A percentile compares a stretch with the other conserved stretches of the same genome.
phyloP scores from a whole-genome alignment of 805 yeast genomes.

The Wickerhamiella kurtzmanii region DNA sequence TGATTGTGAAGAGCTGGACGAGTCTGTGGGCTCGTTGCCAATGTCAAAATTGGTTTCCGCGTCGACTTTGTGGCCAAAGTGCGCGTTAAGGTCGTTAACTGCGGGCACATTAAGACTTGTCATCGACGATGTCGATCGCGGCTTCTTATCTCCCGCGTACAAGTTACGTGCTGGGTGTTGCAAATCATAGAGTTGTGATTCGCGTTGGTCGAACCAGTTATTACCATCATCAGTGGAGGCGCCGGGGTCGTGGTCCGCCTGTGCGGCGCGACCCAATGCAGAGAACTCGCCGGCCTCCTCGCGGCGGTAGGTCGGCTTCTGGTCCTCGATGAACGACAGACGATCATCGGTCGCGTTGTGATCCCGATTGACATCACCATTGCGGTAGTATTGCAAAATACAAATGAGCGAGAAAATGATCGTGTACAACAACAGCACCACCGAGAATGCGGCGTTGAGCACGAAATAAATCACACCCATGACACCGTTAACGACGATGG shows the following conservation, averaged over 20 bases:
- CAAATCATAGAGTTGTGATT: conserved; percentile 6
- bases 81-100: not conserved
- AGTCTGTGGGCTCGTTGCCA: not conserved
- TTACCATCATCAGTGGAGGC: conserved; percentile 35
- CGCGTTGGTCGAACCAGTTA: conserved; percentile 17
- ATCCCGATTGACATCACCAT: conserved; percentile 78
- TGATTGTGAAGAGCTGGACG: not conserved
- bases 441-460: conserved; percentile 77
- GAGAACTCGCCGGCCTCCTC: conserved; percentile 32
- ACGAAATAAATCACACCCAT: conserved; percentile 90
- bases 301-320: conserved; percentile 5
- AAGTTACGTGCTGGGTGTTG: not conserved
- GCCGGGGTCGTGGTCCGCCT: conserved; percentile 45
- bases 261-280: conserved; percentile 73
- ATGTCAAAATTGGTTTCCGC: conserved; percentile 1
- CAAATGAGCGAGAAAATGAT: conserved; percentile 42
- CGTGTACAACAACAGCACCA: conserved; percentile 56
- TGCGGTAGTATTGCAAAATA: conserved; percentile 55
- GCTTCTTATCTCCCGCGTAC: conserved; percentile 2
- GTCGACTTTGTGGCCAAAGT: not conserved
- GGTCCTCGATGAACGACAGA: conserved; percentile 49
- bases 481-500: conserved; percentile 61
- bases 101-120: not conserved
- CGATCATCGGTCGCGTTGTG: conserved; percentile 79
- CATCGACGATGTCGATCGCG: conserved; percentile 2